Evolutionary conservation across 148 eudicot species (phyloP), one percentile per base, ranked within the genome.

Genomic region (Persicaria tinctoria): DNA sequence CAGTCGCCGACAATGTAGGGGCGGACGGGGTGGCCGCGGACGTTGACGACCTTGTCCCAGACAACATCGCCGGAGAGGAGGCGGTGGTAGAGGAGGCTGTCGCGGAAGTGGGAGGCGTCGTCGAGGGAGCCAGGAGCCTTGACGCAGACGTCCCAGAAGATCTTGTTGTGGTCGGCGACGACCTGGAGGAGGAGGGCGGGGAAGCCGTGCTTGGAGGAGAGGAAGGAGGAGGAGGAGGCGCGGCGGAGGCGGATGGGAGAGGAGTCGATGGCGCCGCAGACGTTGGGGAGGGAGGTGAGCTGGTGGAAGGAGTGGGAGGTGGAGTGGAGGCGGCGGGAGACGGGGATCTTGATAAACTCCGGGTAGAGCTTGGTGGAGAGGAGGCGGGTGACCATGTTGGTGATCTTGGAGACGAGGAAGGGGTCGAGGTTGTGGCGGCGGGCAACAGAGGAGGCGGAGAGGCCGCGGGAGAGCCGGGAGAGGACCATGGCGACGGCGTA

Each of bases 121-220:
- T 89, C 91, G 64, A 84, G 84, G 45, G 88, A 89, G 5, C 97
- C 98, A 0, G 98, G 97, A 0, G 95, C 93, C 73, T 91, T 94
- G 16, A 94, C 97, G 72, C 98, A 94, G 44, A 91, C 98, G 77
- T 94, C 98, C 98, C 98, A 94, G 64, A 94, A 94, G 44, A 91
- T 80, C 85, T 94, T 94, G 86, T 87, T 94, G 75, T 88, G 93
- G 81, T 93, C 98, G 3, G 97, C 90, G 14, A 94, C 97, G 14
- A 94, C 96, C 81, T 94, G 98, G 16, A 94, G 90, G 62, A 84
- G 86, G 54, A 94, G 74, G 8, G 97, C 80, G 0, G 93, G 90
- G 53, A 68, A 88, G 6, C 93, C 91, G 41, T 86, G 71, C 11
- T 75, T 74, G 45, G 84, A 87, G 27, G 45, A 74, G 56, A 86